These are phyloP conservation scores for Craterostigma plantagineum DNA, from an alignment of 257 asterid species.

Conservation along the genomic window DNA sequence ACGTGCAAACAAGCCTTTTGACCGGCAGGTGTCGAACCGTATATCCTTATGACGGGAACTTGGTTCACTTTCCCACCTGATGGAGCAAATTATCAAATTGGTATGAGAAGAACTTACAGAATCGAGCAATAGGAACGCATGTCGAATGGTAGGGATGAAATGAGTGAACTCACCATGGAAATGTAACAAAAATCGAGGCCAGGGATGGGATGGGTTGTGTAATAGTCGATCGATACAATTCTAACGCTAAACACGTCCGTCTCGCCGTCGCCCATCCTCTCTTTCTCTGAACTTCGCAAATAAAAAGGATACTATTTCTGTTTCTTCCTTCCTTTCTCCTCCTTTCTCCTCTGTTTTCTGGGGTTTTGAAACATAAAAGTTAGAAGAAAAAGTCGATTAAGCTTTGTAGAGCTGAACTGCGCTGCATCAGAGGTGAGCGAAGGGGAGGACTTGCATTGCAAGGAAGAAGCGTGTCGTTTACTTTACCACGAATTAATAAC, in stretches of 20 bases:
- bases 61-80: conserved; percentile 86
- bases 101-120: background rate
- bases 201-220: conserved; percentile 64
- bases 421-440: too few species aligned
- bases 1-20: conserved; percentile 92
- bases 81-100: conserved; percentile 2
- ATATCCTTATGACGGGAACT: conserved; percentile 79
- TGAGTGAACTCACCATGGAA: conserved; percentile 36
- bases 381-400: too few species aligned
- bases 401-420: too few species aligned
- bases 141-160: background rate
- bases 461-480: too few species aligned
- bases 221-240: conserved; percentile 72
- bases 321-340: too few species aligned
- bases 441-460: too few species aligned
- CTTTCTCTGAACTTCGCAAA: background rate
- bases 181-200: conserved; percentile 46
- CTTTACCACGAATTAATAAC: too few species aligned
- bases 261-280: conserved; percentile 37
- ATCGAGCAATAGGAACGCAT: conserved; percentile 1
- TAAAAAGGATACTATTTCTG: too few species aligned
- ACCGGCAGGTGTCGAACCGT: conserved; percentile 87
- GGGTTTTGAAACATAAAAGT: too few species aligned
- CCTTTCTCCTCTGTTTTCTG: too few species aligned
- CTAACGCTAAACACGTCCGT: conserved; percentile 46